These are phyloP conservation scores for Colletotrichum agaves DNA, from an alignment of 2,329 filamentous ascomycete species.

Conservation along the genomic window DNA sequence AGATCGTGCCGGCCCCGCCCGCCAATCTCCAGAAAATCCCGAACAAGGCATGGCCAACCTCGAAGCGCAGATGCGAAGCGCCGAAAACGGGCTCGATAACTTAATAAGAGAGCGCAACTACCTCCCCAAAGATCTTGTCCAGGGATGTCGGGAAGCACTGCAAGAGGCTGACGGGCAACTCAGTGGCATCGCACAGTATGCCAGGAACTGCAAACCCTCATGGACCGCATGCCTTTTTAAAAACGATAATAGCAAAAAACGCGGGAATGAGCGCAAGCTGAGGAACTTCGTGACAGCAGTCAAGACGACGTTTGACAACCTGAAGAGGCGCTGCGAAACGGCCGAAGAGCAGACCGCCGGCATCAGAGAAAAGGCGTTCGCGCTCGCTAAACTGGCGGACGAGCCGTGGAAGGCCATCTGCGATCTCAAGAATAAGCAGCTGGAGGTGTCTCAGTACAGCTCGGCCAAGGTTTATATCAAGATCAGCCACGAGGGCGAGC, in stretches of 20 bases:
- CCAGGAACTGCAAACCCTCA: too few species aligned
- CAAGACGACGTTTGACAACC: neutral
- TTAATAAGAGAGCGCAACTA: too few species aligned
- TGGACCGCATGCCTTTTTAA: too few species aligned
- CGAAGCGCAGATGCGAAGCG: too few species aligned
- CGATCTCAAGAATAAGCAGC: neutral
- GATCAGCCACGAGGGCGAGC: neutral
- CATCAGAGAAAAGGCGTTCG: neutral
- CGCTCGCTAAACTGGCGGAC: neutral
- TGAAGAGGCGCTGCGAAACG: neutral
- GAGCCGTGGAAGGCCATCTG: neutral
- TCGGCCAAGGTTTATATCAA: neutral
- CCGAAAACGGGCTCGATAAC: too few species aligned
- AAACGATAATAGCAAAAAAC: too few species aligned
- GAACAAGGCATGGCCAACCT: neutral
- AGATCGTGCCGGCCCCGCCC: conserved; percentile 2
- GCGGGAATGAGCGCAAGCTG: too few species aligned
- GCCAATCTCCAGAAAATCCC: neutral
- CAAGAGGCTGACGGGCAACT: too few species aligned
- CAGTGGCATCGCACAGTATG: too few species aligned
- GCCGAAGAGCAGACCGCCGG: neutral
- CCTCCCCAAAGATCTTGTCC: too few species aligned
- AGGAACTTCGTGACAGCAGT: too few species aligned
- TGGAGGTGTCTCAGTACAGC: neutral
- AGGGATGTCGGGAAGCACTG: too few species aligned